Evolutionary conservation across 1,284 basidiomycete genomes (phyloP), one percentile per base, ranked within the genome.

Genomic region (Tetrapyrgos nigripes): DNA sequence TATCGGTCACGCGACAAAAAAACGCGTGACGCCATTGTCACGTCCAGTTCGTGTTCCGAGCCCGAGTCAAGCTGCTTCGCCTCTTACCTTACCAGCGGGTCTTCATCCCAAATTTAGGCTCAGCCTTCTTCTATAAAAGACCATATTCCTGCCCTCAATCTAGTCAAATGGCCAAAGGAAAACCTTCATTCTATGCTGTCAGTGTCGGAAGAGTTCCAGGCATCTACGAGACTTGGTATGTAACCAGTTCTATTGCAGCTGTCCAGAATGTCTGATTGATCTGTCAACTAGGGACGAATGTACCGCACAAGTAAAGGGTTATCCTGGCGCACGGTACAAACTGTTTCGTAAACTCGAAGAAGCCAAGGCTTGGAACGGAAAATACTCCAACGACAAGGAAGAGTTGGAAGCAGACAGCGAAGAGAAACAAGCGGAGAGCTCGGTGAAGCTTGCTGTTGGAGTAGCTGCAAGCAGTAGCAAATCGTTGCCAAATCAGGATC

Each of bases 291-390:
- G 79, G 80, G 72, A 73, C 11, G 81, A 84, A 9, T 81, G 80
- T 60, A 70, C 81, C 55, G 66, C 67, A 0, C 82, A 85, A 58
- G 74, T 82, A 28, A 75, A 77, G n/a, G 82, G 82, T 4, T 85
- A 78, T 63, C 23, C 72, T 0, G 78, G 77, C 3, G 77, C 83
- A 1, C 66, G 66, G 3, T 83, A 77, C 70, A 83, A 87, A 66
- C 86, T 85, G 64, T 81, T 89, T 61, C 48, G 53, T 29, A 79
- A 72, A 1, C 60, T 68, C n/a, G 66, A 65, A 0, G 78, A 81
- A n/a, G 87, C 87, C 0, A 65, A 73, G 43, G 58, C 53, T 6
- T 75, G 37, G 37, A 40, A 40, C 17, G 37, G 37, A 40, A 11
- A 40, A n/a, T 40, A 40, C 17, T 4, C 37, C 13, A 40, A n/a